Percentiles rank a stretch among this genome's conserved stretches.
Conservation (phyloP, 2,329 filamentous ascomycete genomes). For the Sporothrix mexicana region DNA sequence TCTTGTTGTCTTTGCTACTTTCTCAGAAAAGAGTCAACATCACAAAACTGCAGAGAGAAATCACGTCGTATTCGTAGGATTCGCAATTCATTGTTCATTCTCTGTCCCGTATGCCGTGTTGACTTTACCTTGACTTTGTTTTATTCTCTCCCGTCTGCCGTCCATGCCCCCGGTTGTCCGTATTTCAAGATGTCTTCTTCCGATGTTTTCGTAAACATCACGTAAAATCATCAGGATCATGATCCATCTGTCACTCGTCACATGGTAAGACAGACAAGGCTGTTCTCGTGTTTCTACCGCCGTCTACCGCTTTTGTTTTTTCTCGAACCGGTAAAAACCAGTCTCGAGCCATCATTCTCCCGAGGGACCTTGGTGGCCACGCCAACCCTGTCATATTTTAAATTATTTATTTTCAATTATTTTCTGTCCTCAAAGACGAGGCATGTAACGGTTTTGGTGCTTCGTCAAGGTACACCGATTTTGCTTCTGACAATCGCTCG, state of each 20-base stretch:
- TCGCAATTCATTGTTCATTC: background rate
- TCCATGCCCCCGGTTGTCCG: background rate
- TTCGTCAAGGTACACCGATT: background rate
- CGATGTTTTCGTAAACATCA: background rate
- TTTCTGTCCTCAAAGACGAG: background rate
- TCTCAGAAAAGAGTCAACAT: background rate
- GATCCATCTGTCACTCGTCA: background rate
- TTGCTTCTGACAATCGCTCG: conserved; percentile 26
- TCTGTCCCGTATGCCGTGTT: background rate
- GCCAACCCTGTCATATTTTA: too few relatives aligned
- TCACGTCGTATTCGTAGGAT: conserved; percentile 3
- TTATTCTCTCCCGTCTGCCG: background rate
- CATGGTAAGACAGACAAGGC: conserved; percentile 15
- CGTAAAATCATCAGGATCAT: too few relatives aligned
- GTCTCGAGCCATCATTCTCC: conserved; percentile 18
- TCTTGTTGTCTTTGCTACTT: background rate
- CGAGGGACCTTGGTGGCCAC: conserved; percentile 4
- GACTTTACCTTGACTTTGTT: background rate
- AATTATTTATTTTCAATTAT: too few relatives aligned
- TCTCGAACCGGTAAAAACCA: background rate
- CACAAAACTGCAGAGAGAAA: background rate
- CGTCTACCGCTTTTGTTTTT: background rate
- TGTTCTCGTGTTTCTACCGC: conserved; percentile 15
- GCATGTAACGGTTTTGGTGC: background rate
- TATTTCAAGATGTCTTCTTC: background rate